Evolutionary conservation across 805 yeast genomes (phyloP).

Genomic region (Cyberlindnera sargentensis): DNA sequence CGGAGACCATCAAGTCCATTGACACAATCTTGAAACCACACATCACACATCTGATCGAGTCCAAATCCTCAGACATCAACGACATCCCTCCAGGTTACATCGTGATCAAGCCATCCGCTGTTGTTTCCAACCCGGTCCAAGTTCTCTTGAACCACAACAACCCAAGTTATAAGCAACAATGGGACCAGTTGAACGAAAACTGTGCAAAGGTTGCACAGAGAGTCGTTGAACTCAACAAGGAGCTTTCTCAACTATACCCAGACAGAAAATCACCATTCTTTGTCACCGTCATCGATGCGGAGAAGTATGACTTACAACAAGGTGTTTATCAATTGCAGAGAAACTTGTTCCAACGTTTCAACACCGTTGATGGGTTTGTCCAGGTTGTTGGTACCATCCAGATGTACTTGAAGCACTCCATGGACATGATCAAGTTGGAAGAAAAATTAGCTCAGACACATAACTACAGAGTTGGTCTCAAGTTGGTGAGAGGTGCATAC

Average conservation of each 20-base stretch:
- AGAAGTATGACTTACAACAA: conserved; percentile 77
- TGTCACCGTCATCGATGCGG: conserved; percentile 84
- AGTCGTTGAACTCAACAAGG: conserved; percentile 44
- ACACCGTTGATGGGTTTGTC: conserved; percentile 46
- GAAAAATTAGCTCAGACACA: conserved; percentile 52
- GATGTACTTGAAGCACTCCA: conserved; percentile 76
- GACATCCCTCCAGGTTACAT: conserved; percentile 85
- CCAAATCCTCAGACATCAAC: conserved; percentile 40
- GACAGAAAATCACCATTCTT: conserved; percentile 65
- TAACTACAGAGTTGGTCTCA: conserved; percentile 72
- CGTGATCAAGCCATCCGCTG: conserved; percentile 90
- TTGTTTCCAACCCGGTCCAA: conserved; percentile 68
- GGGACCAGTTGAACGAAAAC: conserved; percentile 55
- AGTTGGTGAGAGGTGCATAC: conserved; percentile 93
- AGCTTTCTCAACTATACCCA: conserved; percentile 46
- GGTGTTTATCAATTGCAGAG: conserved; percentile 92
- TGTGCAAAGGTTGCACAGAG: conserved; percentile 58
- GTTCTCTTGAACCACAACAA: conserved; percentile 56
- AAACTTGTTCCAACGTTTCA: conserved; percentile 65
- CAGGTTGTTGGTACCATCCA: conserved; percentile 89
- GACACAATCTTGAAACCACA: conserved; percentile 65
- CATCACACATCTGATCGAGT: conserved; percentile 49
- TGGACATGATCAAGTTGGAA: conserved; percentile 55
- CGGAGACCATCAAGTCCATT: conserved; percentile 60
- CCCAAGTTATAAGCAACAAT: conserved; percentile 43